Percentiles rank a stretch among this genome's conserved stretches.
These are phyloP conservation scores for Dryas alaskensis DNA, from an alignment of 306 rosid genomes.

Conservation along the genomic window DNA sequence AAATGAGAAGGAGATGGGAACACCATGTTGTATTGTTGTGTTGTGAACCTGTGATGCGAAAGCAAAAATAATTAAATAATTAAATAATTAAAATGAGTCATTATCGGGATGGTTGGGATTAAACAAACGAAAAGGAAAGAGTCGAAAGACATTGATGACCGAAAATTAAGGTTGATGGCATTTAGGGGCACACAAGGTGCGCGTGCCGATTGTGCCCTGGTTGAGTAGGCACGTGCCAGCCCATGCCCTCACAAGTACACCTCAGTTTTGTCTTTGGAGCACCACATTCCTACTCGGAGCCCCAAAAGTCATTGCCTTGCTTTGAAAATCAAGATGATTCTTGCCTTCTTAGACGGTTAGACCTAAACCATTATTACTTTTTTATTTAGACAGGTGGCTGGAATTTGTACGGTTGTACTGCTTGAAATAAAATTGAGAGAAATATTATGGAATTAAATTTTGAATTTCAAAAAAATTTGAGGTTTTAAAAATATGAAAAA, in stretches of 20 bases:
- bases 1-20: too few species aligned
- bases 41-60: not conserved
- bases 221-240: conserved; percentile 56
- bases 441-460: too few species aligned
- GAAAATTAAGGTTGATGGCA: not conserved
- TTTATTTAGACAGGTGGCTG: too few species aligned
- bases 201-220: conserved; percentile 49
- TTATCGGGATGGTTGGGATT: conserved; percentile 20
- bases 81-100: conserved; percentile 7
- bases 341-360: too few species aligned
- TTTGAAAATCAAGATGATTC: too few species aligned
- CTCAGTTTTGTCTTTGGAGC: conserved; percentile 18
- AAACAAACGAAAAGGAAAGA: conserved; percentile 13
- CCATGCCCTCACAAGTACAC: conserved; percentile 32
- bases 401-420: too few species aligned
- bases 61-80: not conserved
- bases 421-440: too few species aligned
- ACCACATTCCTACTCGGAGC: conserved; percentile 32
- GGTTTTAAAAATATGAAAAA: too few species aligned
- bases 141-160: not conserved
- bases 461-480: too few species aligned
- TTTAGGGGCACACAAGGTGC: conserved; percentile 40
- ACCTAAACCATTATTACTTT: too few species aligned
- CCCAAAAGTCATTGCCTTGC: too few species aligned
- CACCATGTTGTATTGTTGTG: not conserved